These are phyloP conservation scores for Neurospora tetrasperma DNA, from an alignment of 495 filamentous ascomycete genomes.

Conservation along the genomic window DNA sequence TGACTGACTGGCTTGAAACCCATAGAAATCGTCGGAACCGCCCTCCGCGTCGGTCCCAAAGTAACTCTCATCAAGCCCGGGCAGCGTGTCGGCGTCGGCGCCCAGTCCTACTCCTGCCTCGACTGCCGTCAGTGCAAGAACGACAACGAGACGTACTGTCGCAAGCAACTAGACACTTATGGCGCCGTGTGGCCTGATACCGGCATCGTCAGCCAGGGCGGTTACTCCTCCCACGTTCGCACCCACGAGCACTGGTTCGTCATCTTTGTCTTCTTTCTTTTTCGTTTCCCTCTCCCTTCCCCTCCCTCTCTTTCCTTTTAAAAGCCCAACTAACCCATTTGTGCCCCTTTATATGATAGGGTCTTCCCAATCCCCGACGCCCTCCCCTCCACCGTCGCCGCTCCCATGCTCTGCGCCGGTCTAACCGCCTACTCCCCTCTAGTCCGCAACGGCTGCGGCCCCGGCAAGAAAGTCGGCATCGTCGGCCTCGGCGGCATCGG, in stretches of 20 bases:
- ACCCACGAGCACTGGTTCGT: conserved; percentile 45
- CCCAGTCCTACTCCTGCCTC: conserved; percentile 44
- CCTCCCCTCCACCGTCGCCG: conserved; percentile 54
- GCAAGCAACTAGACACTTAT: conserved; percentile 46
- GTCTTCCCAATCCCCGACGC: conserved; percentile 72
- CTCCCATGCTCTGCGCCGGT: conserved; percentile 86
- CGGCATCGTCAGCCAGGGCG: conserved; percentile 43
- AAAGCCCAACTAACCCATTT: too few species aligned
- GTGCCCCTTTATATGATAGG: conserved; percentile 2
- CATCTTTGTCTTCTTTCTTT: neutral
- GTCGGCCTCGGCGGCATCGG: conserved; percentile 64
- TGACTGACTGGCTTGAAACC: too few species aligned
- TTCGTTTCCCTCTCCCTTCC: neutral
- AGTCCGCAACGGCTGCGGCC: conserved; percentile 59
- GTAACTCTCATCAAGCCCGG: conserved; percentile 43
- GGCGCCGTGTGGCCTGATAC: conserved; percentile 45
- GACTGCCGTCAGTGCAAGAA: conserved; percentile 48
- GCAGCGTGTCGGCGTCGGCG: conserved; percentile 48
- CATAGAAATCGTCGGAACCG: conserved; percentile 36
- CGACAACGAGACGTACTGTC: conserved; percentile 50
- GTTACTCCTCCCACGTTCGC: conserved; percentile 44
- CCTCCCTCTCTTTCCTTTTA: neutral
- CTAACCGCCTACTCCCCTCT: conserved; percentile 73
- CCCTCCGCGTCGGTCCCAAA: conserved; percentile 45
- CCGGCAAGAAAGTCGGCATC: conserved; percentile 74